Evolutionary conservation across 1,139 yeast species (phyloP).

Genomic region (Zygoascus meyerae): DNA sequence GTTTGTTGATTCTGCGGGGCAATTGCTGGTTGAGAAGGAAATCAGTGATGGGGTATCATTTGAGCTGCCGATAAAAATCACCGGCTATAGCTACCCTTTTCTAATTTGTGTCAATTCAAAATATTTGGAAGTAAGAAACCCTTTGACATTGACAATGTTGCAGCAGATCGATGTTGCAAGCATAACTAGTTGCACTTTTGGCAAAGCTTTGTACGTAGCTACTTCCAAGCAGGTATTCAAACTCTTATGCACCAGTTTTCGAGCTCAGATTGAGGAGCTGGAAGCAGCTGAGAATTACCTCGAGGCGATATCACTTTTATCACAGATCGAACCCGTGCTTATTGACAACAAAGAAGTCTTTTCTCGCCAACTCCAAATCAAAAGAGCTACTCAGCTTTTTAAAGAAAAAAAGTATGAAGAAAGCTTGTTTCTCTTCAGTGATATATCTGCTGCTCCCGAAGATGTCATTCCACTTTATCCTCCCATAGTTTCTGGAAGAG

Average conservation of each 20-base stretch:
- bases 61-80: conserved; percentile 23
- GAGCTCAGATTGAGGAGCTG: conserved; percentile 32
- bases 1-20: conserved; percentile 22
- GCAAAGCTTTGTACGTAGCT: conserved; percentile 25
- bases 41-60: conserved; percentile 19
- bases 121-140: conserved; percentile 29
- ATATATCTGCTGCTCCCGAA: conserved; percentile 54
- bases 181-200: conserved; percentile 18
- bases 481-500: conserved; percentile 19
- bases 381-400: conserved; percentile 38
- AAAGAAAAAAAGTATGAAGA: conserved; percentile 30
- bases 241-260: conserved; percentile 24
- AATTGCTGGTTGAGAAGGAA: conserved; percentile 12
- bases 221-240: conserved; percentile 26
- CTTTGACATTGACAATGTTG: conserved; percentile 27
- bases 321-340: conserved; percentile 33
- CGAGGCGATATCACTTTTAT: conserved; percentile 43
- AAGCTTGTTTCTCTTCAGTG: conserved; percentile 45
- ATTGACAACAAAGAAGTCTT: conserved; percentile 33
- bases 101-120: conserved; percentile 25
- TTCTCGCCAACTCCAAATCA: conserved; percentile 43
- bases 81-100: conserved; percentile 33
- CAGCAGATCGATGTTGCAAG: conserved; percentile 25
- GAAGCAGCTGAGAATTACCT: conserved; percentile 23
- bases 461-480: conserved; percentile 46